Percentiles rank a stretch among this genome's conserved stretches.
These are phyloP conservation scores for Aspergillus nomiae DNA, from an alignment of 2,329 filamentous ascomycete species.

Conservation along the genomic window DNA sequence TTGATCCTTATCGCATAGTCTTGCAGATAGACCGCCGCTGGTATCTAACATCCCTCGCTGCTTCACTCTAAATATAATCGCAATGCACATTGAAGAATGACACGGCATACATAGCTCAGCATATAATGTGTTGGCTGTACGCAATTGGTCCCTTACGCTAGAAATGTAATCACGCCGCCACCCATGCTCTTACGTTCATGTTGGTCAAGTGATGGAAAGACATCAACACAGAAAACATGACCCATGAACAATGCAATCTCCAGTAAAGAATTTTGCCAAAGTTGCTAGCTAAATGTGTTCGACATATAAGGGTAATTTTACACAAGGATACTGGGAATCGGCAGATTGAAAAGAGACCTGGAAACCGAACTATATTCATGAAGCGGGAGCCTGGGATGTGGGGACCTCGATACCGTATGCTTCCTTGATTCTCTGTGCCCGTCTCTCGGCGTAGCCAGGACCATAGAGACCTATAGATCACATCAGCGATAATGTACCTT, in stretches of 20 bases:
- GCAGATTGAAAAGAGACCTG: constrained; percentile 22
- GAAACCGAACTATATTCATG: constrained; percentile 34
- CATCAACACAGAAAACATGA: constrained; percentile 7
- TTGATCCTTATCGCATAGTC: neutral
- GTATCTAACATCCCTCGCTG: neutral
- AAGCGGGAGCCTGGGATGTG: constrained; percentile 53
- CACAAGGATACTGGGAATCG: constrained; percentile 27
- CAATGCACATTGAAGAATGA: neutral
- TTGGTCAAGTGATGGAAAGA: neutral
- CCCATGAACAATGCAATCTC: constrained; percentile 15
- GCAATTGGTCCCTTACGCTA: neutral
- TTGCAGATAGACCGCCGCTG: neutral
- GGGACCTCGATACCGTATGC: constrained; percentile 86
- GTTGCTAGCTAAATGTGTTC: constrained; percentile 25
- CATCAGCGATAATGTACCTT: constrained; percentile 16
- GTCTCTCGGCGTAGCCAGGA: constrained; percentile 81
- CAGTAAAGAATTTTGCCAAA: constrained; percentile 20
- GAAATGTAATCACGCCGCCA: neutral
- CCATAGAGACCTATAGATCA: constrained; percentile 68
- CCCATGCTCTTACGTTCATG: neutral
- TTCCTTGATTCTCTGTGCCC: constrained; percentile 77
- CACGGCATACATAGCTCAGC: neutral
- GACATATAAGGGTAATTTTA: constrained; percentile 31
- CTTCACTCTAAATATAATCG: neutral
- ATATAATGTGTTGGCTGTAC: neutral